Base-by-base conservation (phyloP, 2,329 filamentous ascomycete species). In the Hymenotorrendiella dingleyae region DNA sequence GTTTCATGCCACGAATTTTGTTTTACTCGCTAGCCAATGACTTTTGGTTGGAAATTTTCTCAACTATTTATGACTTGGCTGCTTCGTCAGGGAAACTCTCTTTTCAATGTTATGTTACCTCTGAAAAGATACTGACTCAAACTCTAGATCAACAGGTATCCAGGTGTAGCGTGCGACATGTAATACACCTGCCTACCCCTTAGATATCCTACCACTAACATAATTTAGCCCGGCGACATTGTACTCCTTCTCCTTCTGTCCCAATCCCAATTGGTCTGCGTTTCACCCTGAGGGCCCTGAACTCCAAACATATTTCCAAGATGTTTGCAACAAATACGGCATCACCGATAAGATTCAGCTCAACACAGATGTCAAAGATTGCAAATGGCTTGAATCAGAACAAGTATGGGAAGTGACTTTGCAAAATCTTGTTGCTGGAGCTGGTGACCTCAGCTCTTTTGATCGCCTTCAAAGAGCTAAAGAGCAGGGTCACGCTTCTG, bases 171-270 rank as follows among this genome's bases (percentile, higher is more conserved):
- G n/a, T n/a, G n/a, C n/a, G n/a, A n/a, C n/a, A n/a, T n/a, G n/a
- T n/a, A n/a, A n/a, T n/a, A n/a, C n/a, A n/a, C n/a, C n/a, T n/a
- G n/a, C n/a, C n/a, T n/a, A n/a, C n/a, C n/a, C n/a, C n/a, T n/a
- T n/a, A n/a, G n/a, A n/a, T n/a, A n/a, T n/a, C n/a, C n/a, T n/a
- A n/a, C n/a, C n/a, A n/a, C n/a, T n/a, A n/a, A n/a, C n/a, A n/a
- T n/a, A n/a, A n/a, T 42, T 54, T 38, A 74, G 74, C 20, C 76
- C 76, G 3, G 71, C 74, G 1, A 47, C 68, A 6, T 70, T 81
- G 3, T 81, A 81, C 61, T 74, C 69, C 32, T 80, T 72, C 58
- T 78, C 73, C 5, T 82, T 81, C 52, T 76, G 74, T 26, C 74
- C 77, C 39, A 80, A 79, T 40, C 63, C 73, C 3, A 66, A 72